Evolutionary conservation across 768 basidiomycete species (phyloP).

Genomic region (Amanita rubescens): DNA sequence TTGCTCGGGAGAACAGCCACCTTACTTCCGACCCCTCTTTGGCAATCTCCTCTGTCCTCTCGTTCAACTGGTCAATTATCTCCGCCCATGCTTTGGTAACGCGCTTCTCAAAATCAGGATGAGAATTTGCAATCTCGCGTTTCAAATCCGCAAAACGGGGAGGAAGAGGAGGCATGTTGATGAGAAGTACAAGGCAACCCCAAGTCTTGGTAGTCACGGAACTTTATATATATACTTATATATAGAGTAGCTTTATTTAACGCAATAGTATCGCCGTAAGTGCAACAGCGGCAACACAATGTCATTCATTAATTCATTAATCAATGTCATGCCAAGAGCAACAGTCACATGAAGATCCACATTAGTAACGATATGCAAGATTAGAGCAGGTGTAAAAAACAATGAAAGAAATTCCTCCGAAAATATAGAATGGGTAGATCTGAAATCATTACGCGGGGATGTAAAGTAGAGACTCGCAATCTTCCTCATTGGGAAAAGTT

Average conservation of each 20-base stretch:
- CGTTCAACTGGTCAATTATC: constrained; percentile 43
- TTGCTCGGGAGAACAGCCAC: constrained; percentile 4
- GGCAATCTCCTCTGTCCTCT: constrained; percentile 36
- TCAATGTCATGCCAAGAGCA: not conserved
- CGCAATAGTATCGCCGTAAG: not conserved
- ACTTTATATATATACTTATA: no score
- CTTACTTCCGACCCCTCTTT: constrained; percentile 43
- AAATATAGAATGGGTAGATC: no score
- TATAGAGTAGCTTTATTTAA: no score
- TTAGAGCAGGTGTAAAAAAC: not conserved
- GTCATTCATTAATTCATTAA: no score
- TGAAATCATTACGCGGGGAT: not conserved
- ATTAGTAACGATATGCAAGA: constrained; percentile 5
- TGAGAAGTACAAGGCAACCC: no score
- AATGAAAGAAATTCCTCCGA: not conserved
- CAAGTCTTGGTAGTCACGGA: no score
- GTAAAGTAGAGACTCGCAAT: not conserved
- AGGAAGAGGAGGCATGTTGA: constrained; percentile 22
- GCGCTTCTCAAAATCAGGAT: constrained; percentile 43
- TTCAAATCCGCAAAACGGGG: constrained; percentile 53
- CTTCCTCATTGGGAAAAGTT: not conserved
- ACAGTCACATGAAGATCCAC: not conserved
- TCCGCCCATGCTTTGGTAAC: constrained; percentile 52
- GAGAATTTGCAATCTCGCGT: constrained; percentile 42
- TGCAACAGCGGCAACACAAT: not conserved